Base-by-base conservation (phyloP, 768 basidiomycete genomes). In the Tricholoma sp. region DNA sequence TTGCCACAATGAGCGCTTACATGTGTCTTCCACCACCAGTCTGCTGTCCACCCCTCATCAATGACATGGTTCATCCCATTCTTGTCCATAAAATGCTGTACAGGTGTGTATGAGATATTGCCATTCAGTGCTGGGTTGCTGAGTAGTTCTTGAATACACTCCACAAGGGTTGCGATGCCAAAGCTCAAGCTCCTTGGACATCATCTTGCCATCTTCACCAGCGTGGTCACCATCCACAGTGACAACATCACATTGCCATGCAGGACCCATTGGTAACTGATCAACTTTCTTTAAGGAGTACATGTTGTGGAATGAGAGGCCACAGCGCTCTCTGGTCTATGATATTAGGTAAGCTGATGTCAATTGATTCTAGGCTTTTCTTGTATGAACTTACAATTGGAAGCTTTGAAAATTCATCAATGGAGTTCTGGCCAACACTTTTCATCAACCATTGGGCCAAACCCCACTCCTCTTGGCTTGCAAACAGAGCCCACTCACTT, bases 11-110 rank as follows among this genome's bases (percentile, higher is more conserved):
- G n/a, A 13, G n/a, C 10, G 4, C 49, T 56, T 29, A 72, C 69
- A 66, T 76, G 68, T 31, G 49, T 60, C 12, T 72, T 56, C 69
- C 68, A 70, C 72, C 72, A 75, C 65, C 66, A 67, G 28, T 64
- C 58, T 4, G 15, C 53, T 0, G 62, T 66, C 62, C 64, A 68
- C 62, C 59, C 62, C 37, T 70, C 63, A 20, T 61, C 53, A 42
- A 41, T 41, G 6, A 41, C n/a, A 41, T n/a, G 15, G n/a, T 41
- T 41, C 1, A 7, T 41, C 1, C 39, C 15, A n/a, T 1, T 15
- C 2, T 17, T 41, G 39, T 41, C n/a, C 2, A 15, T 41, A n/a
- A 41, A 41, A 17, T 17, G 2, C n/a, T 17, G 15, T 4, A 17
- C 39, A 17, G 39, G 39, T n/a, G 6, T n/a, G 17, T 41, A 41